Percentiles rank a stretch among this genome's conserved stretches.
Conservation (phyloP, 176 grass and related monocot species). For the Eragrostis curvula region DNA sequence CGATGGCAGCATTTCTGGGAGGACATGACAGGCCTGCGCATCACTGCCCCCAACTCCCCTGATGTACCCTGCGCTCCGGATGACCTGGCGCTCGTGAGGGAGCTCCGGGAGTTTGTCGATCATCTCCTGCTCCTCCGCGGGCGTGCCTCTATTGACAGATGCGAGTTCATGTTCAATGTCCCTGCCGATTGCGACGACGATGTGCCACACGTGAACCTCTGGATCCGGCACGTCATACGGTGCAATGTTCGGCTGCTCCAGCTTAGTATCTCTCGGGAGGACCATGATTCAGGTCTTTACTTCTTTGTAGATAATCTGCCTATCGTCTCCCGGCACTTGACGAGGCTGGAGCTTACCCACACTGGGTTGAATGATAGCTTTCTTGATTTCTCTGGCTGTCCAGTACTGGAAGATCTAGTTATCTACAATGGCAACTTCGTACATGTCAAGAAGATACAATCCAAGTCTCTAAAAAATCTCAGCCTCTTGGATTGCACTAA, state of each 20-base stretch:
- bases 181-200: background rate
- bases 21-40: background rate
- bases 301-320: slow-evolving; percentile 11
- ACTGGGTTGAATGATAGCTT: slow-evolving; percentile 16
- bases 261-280: background rate
- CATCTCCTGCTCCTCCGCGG: slow-evolving; percentile 7
- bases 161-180: slow-evolving; percentile 13
- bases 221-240: slow-evolving; percentile 22
- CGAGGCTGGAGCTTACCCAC: slow-evolving; percentile 2
- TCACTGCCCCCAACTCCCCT: slow-evolving; percentile 7
- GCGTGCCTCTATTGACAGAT: background rate
- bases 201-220: slow-evolving; percentile 15
- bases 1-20: background rate
- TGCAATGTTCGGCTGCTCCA: slow-evolving; percentile 3
- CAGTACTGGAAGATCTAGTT: slow-evolving; percentile 19
- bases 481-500: background rate
- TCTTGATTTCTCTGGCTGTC: slow-evolving; percentile 31
- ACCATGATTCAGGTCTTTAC: background rate
- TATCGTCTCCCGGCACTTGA: slow-evolving; percentile 24
- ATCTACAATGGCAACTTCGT: background rate
- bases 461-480: background rate
- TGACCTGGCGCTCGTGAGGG: background rate
- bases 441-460: background rate
- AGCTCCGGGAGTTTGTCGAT: slow-evolving; percentile 11
- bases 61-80: background rate